These are phyloP conservation scores for Backusella tuberculispora DNA, from an alignment of 192 early-diverging fungal genomes.

Conservation along the genomic window DNA sequence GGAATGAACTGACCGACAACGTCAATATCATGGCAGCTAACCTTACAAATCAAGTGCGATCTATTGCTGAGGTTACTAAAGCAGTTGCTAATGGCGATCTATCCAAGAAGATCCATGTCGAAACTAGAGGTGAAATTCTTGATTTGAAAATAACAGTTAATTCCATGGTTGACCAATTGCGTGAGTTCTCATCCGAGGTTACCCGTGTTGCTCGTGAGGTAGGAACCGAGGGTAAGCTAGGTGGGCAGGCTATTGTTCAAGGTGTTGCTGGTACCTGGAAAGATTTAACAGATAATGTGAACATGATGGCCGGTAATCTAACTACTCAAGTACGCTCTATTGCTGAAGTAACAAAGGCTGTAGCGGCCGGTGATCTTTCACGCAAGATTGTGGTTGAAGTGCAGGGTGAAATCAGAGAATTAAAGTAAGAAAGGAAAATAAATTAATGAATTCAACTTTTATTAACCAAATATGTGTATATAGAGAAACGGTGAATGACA, in stretches of 20 bases:
- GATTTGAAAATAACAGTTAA: slow-evolving; percentile 11
- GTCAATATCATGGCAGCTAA: slow-evolving; percentile 17
- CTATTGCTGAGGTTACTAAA: slow-evolving; percentile 8
- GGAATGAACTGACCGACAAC: slow-evolving; percentile 15
- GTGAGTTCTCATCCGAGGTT: slow-evolving; percentile 51
- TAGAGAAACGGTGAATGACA: slow-evolving; percentile 39
- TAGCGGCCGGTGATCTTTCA: slow-evolving; percentile 1
- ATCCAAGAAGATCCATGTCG: slow-evolving; percentile 14
- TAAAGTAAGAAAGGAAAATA: not conserved
- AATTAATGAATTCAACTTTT: not conserved
- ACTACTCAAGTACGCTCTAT: slow-evolving; percentile 17
- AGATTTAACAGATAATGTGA: slow-evolving; percentile 17
- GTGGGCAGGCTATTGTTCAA: slow-evolving; percentile 60
- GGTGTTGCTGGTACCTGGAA: slow-evolving; percentile 16
- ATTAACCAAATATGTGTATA: no score
- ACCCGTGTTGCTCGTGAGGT: slow-evolving; percentile 73
- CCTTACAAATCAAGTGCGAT: slow-evolving; percentile 1
- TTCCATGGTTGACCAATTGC: slow-evolving; percentile 13
- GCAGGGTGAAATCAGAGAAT: not conserved
- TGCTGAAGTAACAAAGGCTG: slow-evolving; percentile 19
- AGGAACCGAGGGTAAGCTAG: slow-evolving; percentile 69
- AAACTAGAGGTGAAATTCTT: slow-evolving; percentile 14
- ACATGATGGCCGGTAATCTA: slow-evolving; percentile 13
- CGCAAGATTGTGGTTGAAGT: slow-evolving; percentile 6
- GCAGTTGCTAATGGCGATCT: slow-evolving; percentile 17